Conservation (phyloP, 1,139 yeast genomes). For the Yamadazyma conglobata region DNA sequence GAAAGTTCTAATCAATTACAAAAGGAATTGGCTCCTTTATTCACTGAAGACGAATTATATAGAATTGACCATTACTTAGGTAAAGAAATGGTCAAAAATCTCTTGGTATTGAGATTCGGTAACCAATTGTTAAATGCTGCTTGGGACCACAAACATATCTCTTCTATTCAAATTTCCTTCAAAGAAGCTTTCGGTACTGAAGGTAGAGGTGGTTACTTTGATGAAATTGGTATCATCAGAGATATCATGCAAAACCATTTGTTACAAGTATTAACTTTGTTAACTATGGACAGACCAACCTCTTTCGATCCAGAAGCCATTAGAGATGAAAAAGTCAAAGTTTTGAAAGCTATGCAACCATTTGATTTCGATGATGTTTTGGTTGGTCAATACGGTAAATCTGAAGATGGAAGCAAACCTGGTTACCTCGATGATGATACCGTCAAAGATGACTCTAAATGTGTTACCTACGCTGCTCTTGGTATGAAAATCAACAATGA, state of each 20-base stretch:
- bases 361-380: constrained; percentile 65
- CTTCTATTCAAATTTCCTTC: constrained; percentile 81
- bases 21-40: constrained; percentile 72
- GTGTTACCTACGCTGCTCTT: constrained; percentile 90
- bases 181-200: constrained; percentile 98
- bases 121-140: constrained; percentile 79
- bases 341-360: constrained; percentile 74
- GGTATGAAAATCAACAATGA: constrained; percentile 78
- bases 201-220: constrained; percentile 98
- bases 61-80: constrained; percentile 98
- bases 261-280: constrained; percentile 83
- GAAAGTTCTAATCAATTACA: constrained; percentile 75
- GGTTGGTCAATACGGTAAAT: constrained; percentile 82
- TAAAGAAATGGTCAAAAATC: constrained; percentile 95
- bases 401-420: constrained; percentile 86
- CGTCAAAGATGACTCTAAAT: constrained; percentile 76
- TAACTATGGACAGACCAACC: constrained; percentile 95
- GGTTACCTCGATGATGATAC: constrained; percentile 91
- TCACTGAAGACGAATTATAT: constrained; percentile 86
- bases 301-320: constrained; percentile 88
- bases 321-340: constrained; percentile 94
- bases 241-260: constrained; percentile 98
- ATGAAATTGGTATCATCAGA: constrained; percentile 89
- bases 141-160: constrained; percentile 80
- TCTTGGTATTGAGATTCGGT: constrained; percentile 84